Evolutionary conservation across 192 early-diverging fungal species (phyloP).

Genomic region (Gryganskiella cystojenkinii): DNA sequence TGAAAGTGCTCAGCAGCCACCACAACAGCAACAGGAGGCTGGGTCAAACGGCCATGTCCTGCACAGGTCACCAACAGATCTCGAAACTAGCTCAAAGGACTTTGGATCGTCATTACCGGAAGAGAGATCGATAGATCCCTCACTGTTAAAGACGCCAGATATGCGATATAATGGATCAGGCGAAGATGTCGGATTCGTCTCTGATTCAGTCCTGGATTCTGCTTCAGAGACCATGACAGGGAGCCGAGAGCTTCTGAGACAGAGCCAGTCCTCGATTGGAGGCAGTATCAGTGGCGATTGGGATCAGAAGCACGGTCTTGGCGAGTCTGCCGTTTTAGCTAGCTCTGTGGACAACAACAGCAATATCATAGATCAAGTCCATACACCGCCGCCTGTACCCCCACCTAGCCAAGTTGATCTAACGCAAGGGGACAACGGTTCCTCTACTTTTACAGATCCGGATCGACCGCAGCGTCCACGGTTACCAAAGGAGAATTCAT

Average conservation of each 20-base stretch:
- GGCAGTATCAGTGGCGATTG: too few species aligned
- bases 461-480: neutral
- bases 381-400: neutral
- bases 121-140: too few species aligned
- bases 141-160: neutral
- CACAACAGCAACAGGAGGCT: neutral
- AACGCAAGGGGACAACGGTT: too few species aligned
- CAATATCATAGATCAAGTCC: neutral
- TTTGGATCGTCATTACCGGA: neutral
- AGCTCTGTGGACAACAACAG: neutral
- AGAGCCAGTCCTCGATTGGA: neutral
- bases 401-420: neutral
- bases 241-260: neutral
- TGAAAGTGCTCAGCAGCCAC: neutral
- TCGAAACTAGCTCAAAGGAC: neutral
- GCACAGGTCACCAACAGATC: neutral
- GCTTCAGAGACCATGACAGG: conserved; percentile 8
- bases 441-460: too few species aligned
- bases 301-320: conserved; percentile 18
- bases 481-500: neutral
- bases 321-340: neutral
- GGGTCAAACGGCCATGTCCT: neutral
- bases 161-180: conserved; percentile 3
- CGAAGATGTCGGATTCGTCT: conserved; percentile 34
- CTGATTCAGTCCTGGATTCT: conserved; percentile 38